These are phyloP conservation scores for Blastomyces parvus DNA, from an alignment of 2,329 filamentous ascomycete genomes.

Conservation along the genomic window DNA sequence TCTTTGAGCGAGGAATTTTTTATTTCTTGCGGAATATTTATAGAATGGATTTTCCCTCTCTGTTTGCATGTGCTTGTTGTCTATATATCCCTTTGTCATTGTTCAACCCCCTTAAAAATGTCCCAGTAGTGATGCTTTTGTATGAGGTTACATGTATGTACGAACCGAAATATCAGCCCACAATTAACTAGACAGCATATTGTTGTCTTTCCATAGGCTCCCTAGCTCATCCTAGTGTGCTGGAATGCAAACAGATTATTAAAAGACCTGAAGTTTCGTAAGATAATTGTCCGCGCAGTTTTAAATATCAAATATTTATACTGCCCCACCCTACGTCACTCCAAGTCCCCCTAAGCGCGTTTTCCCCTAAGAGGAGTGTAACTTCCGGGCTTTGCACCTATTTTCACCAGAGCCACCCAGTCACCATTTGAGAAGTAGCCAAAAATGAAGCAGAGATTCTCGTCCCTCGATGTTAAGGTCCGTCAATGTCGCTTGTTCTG, in stretches of 20 bases:
- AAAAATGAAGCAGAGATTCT: constrained; percentile 51
- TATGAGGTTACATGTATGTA: background rate
- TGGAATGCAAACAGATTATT: background rate
- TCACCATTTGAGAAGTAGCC: background rate
- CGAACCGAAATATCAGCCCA: background rate
- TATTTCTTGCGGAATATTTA: background rate
- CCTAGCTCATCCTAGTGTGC: no score
- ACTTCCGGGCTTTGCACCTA: background rate
- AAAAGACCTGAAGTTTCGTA: background rate
- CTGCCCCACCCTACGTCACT: constrained; percentile 20
- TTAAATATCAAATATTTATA: background rate
- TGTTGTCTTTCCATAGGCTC: background rate
- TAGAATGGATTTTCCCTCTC: background rate
- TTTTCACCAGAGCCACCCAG: background rate
- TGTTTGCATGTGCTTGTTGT: background rate
- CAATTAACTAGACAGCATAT: background rate
- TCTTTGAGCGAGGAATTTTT: background rate
- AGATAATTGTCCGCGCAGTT: background rate
- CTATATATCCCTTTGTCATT: background rate
- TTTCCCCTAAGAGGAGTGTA: background rate
- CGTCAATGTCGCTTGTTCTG: constrained; percentile 5
- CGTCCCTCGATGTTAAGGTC: constrained; percentile 50
- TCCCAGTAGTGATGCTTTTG: background rate
- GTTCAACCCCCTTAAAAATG: background rate
- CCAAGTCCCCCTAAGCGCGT: background rate